These are phyloP conservation scores for Cladosporium oxysporum DNA, from an alignment of 2,329 filamentous ascomycete species.

Conservation along the genomic window DNA sequence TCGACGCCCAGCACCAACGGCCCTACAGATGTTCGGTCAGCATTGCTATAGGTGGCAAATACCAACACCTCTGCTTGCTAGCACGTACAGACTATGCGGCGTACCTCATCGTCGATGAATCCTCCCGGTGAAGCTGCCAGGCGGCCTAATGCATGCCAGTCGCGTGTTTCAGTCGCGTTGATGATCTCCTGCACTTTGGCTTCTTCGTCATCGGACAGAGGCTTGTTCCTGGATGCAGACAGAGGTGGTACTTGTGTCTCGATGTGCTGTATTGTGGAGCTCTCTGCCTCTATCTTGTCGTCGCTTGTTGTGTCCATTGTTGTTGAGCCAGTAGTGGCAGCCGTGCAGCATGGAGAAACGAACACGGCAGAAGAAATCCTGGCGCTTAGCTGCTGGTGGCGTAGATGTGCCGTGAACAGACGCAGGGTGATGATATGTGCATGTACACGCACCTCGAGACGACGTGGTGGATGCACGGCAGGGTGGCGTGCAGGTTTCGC, in stretches of 20 bases:
- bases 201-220: constrained; percentile 24
- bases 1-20: constrained; percentile 56
- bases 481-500: not conserved
- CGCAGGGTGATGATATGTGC: constrained; percentile 1
- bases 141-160: constrained; percentile 43
- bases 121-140: constrained; percentile 49
- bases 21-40: constrained; percentile 51
- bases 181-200: constrained; percentile 40
- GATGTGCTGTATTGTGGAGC: not conserved
- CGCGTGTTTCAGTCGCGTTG: constrained; percentile 43
- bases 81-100: constrained; percentile 73
- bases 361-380: not conserved
- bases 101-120: constrained; percentile 56
- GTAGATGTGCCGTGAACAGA: not conserved
- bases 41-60: constrained; percentile 17
- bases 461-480: not conserved
- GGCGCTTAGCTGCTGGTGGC: not conserved
- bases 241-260: constrained; percentile 23
- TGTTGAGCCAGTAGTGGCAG: not conserved
- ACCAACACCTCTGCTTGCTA: not conserved
- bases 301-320: not conserved
- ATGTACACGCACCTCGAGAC: not conserved
- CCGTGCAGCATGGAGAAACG: not conserved
- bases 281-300: not conserved
- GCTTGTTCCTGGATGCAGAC: constrained; percentile 25